Base-by-base conservation (phyloP, 768 basidiomycete genomes). In the Russula sp. region DNA sequence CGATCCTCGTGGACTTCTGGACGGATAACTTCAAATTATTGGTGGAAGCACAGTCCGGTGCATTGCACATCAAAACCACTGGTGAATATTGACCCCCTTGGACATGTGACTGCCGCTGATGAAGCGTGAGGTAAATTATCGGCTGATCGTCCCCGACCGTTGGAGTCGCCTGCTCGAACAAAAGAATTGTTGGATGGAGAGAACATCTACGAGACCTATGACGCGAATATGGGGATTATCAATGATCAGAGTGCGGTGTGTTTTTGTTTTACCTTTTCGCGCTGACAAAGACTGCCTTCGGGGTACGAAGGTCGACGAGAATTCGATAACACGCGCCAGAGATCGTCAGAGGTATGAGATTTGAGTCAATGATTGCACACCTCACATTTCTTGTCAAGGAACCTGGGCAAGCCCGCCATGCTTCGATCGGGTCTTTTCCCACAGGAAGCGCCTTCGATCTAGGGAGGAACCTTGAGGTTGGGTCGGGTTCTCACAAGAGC, bases 381-480 rank as follows among this genome's bases (percentile, higher is more conserved):
- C 22, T 50, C 43, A 50, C 22, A 36, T 32, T 35, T 51, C 16
- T n/a, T 35, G 29, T n/a, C 67, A 90, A 62, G 90, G 89, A 91
- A 75, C 90, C 90, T 50, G 90, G 88, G 35, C 87, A 89, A 84
- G 88, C 79, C n/a, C 88, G 90, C 65, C 82, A 77, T n/a, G 75
- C 75, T 38, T 88, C 90, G 48, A 79, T 81, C 20, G 79, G 82
- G 13, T 77, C 77, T 14, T 84, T 82, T 45, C 68, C 77, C 9
- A 62, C 81, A 29, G 81, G 79, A 41, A 80, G 77, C 52, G 73
- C 83, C 60, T 73, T 86, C 46, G 79, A 66, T 14, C 52, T 80
- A 48, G 62, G 78, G 6, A 76, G 71, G 39, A 66, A 71, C 10
- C 70, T 74, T 34, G 75, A 76, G 43, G 71, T 72, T 36, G 70